Evolutionary conservation across 805 yeast genomes (phyloP), one percentile per base, ranked within the genome.

Genomic region (Saccharomycopsis lassenensis): DNA sequence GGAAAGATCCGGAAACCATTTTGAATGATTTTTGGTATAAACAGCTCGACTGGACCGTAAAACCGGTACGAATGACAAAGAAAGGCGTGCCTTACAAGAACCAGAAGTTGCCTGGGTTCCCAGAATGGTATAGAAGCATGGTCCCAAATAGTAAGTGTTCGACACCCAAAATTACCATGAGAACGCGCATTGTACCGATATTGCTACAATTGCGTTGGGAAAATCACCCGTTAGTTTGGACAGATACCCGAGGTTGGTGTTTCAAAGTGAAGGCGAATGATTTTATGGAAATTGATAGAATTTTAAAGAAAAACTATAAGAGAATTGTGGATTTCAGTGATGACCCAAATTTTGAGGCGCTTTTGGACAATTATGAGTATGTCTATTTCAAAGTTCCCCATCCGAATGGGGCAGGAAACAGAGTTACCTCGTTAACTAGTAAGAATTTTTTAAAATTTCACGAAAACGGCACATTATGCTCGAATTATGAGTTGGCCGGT

Each of bases 81-180:
- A 63, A 69, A 25, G 94, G 91, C 2, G 59, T 57, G 3, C 82
- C 84, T 1, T 67, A 61, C 17, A 81, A 83, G 37, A 74, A 70
- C 18, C 94, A 84, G 54, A 85, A 72, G 48, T 52, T 84, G 31
- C 93, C 94, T 0, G 97, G 95, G 0, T 84, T 67, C 48, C 99
- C 99, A 0, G 79, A 79, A 46, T 91, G 99, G 99, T 93, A 83
- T 55, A 71, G 80, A 41, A 75, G 74, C 10, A 47, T 74, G 32
- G 61, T 63, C 45, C 57, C 64, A 1, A 47, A 57, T 7, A 57
- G 63, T 8, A 43, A 47, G 4, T 54, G 58, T 2, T 40, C 54
- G 10, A 65, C 60, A 15, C 65, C 84, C 49, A 71, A 64, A 24
- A 56, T 91, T 10, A 74, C 91, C 0, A 71, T 82, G 1, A 68